A percentile compares a stretch with the other conserved stretches of the same genome.
These are phyloP conservation scores for Plasmodium cynomolgi DNA, from an alignment of 169 alveolate genomes.

Conservation along the genomic window DNA sequence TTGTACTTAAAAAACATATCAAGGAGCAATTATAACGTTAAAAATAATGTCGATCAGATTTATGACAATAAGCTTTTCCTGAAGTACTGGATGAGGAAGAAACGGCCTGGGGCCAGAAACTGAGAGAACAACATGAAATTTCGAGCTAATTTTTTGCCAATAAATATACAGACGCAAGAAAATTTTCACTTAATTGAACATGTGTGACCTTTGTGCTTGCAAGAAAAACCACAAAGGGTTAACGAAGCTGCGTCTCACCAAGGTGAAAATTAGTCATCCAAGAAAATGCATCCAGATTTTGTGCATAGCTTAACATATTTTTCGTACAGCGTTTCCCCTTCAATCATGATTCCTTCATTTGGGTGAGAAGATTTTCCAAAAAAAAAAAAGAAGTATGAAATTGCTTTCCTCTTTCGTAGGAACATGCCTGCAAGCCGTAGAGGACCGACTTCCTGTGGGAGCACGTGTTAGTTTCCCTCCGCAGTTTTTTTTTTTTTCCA, in stretches of 20 bases:
- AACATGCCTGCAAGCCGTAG: background rate
- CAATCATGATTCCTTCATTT: background rate
- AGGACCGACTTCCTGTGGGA: background rate
- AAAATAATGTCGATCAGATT: slow-evolving; percentile 24
- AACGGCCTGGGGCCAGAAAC: slow-evolving; percentile 73
- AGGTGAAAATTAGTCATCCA: background rate
- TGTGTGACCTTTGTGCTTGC: background rate
- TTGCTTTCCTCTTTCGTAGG: background rate
- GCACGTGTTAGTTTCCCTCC: background rate
- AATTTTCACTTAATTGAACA: background rate
- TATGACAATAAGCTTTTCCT: slow-evolving; percentile 72
- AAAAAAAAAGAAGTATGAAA: background rate
- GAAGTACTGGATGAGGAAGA: slow-evolving; percentile 69
- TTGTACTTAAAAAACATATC: slow-evolving; percentile 50
- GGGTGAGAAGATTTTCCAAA: background rate
- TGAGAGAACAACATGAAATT: background rate
- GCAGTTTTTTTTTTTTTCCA: background rate
- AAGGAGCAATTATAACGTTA: slow-evolving; percentile 67
- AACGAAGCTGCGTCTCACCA: background rate
- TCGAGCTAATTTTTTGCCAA: background rate
- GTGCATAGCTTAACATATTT: background rate
- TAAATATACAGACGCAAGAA: background rate
- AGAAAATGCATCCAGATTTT: background rate
- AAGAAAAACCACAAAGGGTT: background rate
- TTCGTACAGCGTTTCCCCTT: background rate